Conservation (phyloP, 2,329 filamentous ascomycete genomes). For the Zymoseptoria tritici region DNA sequence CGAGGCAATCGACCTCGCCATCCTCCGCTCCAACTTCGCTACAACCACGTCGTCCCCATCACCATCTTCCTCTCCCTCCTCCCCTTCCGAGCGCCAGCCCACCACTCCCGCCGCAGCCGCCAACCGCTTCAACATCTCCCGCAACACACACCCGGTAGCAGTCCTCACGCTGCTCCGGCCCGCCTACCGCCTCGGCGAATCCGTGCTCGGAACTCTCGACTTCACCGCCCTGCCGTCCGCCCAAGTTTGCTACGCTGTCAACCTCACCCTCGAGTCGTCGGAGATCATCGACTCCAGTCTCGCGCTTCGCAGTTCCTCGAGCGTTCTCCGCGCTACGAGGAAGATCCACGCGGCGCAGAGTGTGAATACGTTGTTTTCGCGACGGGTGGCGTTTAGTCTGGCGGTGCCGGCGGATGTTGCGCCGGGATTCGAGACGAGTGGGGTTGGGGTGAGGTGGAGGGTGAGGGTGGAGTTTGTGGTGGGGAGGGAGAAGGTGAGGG, state of each 20-base stretch:
- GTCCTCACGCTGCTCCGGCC: conserved; percentile 84
- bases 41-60: conserved; percentile 33
- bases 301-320: conserved; percentile 76
- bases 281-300: conserved; percentile 76
- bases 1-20: conserved; percentile 85
- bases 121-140: conserved; percentile 93
- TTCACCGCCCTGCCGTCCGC: conserved; percentile 47
- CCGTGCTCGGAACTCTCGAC: conserved; percentile 75
- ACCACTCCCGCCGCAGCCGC: conserved; percentile 51
- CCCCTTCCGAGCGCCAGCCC: not conserved
- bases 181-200: conserved; percentile 82
- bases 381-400: conserved; percentile 70
- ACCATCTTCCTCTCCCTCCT: not conserved
- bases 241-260: conserved; percentile 77
- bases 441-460: conserved; percentile 81
- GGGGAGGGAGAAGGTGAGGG: conserved; percentile 17
- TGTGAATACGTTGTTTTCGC: conserved; percentile 75
- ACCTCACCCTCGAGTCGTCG: conserved; percentile 74
- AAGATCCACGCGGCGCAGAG: conserved; percentile 71
- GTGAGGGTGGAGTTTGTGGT: conserved; percentile 90
- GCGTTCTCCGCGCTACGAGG: conserved; percentile 77
- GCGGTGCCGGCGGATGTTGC: conserved; percentile 78
- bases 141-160: conserved; percentile 83
- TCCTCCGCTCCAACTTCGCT: conserved; percentile 67
- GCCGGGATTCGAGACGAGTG: conserved; percentile 86